These are phyloP conservation scores for Teunomyces gatunensis DNA, from an alignment of 805 yeast species.

Conservation along the genomic window DNA sequence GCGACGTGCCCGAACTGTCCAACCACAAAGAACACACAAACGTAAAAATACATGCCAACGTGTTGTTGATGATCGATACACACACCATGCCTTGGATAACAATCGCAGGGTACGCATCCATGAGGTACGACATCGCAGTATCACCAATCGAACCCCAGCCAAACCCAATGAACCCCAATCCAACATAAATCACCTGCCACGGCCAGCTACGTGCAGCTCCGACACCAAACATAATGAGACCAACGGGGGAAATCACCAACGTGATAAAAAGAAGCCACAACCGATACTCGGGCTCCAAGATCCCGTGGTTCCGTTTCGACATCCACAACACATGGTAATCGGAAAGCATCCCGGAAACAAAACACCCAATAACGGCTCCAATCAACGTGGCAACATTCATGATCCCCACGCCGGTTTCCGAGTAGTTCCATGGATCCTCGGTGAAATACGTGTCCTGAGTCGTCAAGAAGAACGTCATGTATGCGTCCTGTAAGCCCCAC, in stretches of 20 bases:
- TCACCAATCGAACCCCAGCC: conserved; percentile 41
- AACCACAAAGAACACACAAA: conserved; percentile 41
- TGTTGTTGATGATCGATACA: conserved; percentile 37
- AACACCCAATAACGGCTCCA: conserved; percentile 39
- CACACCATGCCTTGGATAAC: conserved; percentile 41
- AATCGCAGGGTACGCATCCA: conserved; percentile 42
- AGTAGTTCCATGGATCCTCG: conserved; percentile 33
- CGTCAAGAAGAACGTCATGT: conserved; percentile 38
- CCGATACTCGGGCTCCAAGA: conserved; percentile 38
- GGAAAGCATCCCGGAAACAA: conserved; percentile 33
- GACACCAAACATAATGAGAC: conserved; percentile 36
- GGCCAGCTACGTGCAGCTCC: conserved; percentile 37
- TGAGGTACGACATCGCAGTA: conserved; percentile 36
- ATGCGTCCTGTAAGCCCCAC: conserved; percentile 41
- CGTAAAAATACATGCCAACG: conserved; percentile 37
- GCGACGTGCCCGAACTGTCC: conserved; percentile 32
- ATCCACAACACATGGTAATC: conserved; percentile 36
- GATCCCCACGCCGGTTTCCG: conserved; percentile 34
- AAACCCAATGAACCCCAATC: conserved; percentile 35
- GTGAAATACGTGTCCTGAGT: conserved; percentile 37
- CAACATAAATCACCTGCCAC: conserved; percentile 39
- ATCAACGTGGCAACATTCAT: conserved; percentile 41
- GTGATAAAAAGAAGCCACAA: conserved; percentile 34
- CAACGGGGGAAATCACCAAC: conserved; percentile 33
- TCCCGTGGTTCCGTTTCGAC: conserved; percentile 35